Base-by-base conservation (phyloP, 768 basidiomycete species). In the Mycena latifolia region DNA sequence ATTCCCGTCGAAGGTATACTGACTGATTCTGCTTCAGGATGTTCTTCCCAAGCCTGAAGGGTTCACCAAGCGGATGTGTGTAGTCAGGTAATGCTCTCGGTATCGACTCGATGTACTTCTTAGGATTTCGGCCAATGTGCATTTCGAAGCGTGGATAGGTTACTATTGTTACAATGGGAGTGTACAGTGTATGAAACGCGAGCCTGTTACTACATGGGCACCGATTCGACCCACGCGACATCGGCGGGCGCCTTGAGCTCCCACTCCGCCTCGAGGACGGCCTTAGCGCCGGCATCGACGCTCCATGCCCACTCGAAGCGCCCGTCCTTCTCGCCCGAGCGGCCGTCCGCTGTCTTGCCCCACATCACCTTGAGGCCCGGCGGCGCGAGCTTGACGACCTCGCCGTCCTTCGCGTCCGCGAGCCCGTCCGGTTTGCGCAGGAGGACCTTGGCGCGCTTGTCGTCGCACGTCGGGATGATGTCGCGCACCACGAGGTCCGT, bases 21-120 rank as follows among this genome's bases (percentile, higher is more conserved):
- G 33, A 8, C 25, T 57, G 41, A 63, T 33, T 60, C 31, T 24
- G 27, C 31, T 20, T 15, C 54, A 92, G 90, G 88, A 92, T 75
- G 92, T 92, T 67, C 73, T 89, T 17, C 91, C 91, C 1, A 86
- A 84, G 51, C 84, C 84, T 15, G 85, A 90, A 24, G 90, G 91
- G 5, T 77, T 92, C 55, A 80, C 78, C 56, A 89, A 86, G 76
- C 80, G 65, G 57, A 63, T 69, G 46, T 22, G 59, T 35, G 10
- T 12, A 46, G 2, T 37, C 47, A 25, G 18, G 27, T 12, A 41
- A 11, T 3, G 35, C 11, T 35, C 3, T 11, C 15, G 2, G 14
- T 15, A 41, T 46, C 31, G 5, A 4, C 39, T 74, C 24, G 20
- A 46, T 31, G 2, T 46, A 12, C 46, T 24, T 47, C 31, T 10